Conservation (phyloP, 768 basidiomycete species). For the Leccinellum luteum region DNA sequence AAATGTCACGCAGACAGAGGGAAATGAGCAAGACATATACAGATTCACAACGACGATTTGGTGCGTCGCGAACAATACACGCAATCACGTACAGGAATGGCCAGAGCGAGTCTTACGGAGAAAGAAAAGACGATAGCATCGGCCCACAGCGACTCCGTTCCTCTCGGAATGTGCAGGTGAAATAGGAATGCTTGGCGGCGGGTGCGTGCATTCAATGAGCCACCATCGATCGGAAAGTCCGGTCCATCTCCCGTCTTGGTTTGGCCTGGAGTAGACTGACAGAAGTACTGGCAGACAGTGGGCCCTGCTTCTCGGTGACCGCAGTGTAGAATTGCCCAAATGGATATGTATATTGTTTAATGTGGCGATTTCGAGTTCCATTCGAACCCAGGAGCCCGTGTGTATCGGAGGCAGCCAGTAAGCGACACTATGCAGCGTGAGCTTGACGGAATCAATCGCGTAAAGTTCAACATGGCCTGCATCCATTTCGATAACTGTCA, state of each 20-base stretch:
- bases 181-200: slow-evolving; percentile 14
- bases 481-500: slow-evolving; percentile 39
- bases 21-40: not conserved
- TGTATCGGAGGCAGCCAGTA: slow-evolving; percentile 38
- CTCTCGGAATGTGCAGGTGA: slow-evolving; percentile 17
- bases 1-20: not conserved
- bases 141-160: slow-evolving; percentile 1
- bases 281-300: not conserved
- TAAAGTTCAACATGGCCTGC: slow-evolving; percentile 37
- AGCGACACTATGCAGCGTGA: slow-evolving; percentile 44
- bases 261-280: slow-evolving; percentile 6
- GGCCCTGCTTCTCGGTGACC: slow-evolving; percentile 9
- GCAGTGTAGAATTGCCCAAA: slow-evolving; percentile 21
- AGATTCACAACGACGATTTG: not conserved
- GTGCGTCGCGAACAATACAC: not conserved
- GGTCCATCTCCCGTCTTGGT: slow-evolving; percentile 19
- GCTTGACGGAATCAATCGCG: slow-evolving; percentile 35
- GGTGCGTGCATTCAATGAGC: slow-evolving; percentile 5
- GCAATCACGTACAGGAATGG: not conserved
- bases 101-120: too few relatives aligned
- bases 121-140: slow-evolving; percentile 15
- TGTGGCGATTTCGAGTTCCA: slow-evolving; percentile 4
- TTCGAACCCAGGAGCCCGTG: slow-evolving; percentile 37
- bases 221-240: slow-evolving; percentile 13
- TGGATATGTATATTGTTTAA: slow-evolving; percentile 14